These are phyloP conservation scores for Trichosanthes cucumerina DNA, from an alignment of 306 rosid genomes.

Conservation along the genomic window DNA sequence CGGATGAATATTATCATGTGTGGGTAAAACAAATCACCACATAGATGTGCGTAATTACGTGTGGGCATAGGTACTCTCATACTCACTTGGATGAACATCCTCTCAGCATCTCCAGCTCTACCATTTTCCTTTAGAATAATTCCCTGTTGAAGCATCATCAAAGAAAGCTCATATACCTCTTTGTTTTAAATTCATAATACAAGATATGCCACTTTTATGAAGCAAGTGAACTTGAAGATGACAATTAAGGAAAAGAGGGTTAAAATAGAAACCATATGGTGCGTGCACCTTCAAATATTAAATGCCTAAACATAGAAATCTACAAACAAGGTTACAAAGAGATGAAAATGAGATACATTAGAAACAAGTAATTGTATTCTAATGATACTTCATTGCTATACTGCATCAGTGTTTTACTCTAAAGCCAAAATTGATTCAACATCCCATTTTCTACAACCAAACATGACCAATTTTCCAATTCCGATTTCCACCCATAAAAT, in stretches of 20 bases:
- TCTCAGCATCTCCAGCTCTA: slow-evolving; percentile 78
- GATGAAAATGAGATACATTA: not conserved
- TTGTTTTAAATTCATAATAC: not conserved
- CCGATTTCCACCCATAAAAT: not conserved
- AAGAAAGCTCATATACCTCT: not conserved
- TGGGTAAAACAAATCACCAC: not conserved
- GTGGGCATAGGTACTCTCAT: slow-evolving; percentile 3
- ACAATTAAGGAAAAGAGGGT: not conserved
- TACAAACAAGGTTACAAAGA: not conserved
- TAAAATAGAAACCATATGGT: not conserved
- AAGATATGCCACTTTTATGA: not conserved
- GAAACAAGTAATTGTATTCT: not conserved
- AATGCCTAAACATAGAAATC: not conserved
- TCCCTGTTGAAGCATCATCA: slow-evolving; percentile 43
- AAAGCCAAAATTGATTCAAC: not conserved
- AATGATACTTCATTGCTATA: not conserved
- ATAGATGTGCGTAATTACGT: not conserved
- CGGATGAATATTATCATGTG: not conserved
- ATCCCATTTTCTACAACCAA: not conserved
- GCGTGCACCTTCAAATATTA: not conserved
- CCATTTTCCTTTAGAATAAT: slow-evolving; percentile 76
- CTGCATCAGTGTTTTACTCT: not conserved
- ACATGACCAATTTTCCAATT: not conserved
- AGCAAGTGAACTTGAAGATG: not conserved
- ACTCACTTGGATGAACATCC: slow-evolving; percentile 95